Percentiles rank a stretch among this genome's conserved stretches.
phyloP scores from a whole-genome alignment of 768 basidiomycete genomes.

The Neoboletus subvelutipes region DNA sequence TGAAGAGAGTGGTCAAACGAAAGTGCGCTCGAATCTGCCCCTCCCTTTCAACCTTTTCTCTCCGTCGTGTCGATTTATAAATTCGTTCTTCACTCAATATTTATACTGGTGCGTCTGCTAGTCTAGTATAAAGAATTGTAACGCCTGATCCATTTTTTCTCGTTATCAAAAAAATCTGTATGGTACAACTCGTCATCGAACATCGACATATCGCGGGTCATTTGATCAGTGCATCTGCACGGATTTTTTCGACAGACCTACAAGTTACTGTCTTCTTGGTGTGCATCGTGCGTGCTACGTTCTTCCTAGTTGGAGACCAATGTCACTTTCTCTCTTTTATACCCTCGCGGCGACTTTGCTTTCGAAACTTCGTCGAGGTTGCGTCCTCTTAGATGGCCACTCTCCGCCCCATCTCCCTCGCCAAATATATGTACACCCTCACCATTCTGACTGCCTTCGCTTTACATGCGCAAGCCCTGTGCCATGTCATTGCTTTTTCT shows the following conservation, averaged over 20 bases:
- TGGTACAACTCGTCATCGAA: background rate
- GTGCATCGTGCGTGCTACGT: background rate
- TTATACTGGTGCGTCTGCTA: constrained; percentile 9
- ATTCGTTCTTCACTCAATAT: background rate
- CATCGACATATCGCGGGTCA: background rate
- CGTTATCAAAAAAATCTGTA: background rate
- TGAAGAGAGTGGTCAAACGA: background rate
- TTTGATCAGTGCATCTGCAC: background rate
- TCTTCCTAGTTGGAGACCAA: background rate
- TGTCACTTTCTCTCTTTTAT: background rate
- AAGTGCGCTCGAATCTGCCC: background rate
- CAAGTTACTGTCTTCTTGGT: background rate
- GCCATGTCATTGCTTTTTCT: background rate
- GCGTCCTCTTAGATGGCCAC: background rate
- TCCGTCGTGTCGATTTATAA: background rate
- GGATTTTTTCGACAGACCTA: background rate
- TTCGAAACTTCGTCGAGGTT: background rate
- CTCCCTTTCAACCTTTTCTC: background rate
- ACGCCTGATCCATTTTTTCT: background rate
- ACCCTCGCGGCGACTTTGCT: background rate
- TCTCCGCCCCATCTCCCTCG: background rate
- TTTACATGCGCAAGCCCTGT: background rate
- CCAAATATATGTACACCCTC: background rate
- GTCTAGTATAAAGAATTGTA: background rate
- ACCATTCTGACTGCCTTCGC: background rate